Conservation (phyloP, 2,329 filamentous ascomycete species). For the Calonectria multiphialidica region DNA sequence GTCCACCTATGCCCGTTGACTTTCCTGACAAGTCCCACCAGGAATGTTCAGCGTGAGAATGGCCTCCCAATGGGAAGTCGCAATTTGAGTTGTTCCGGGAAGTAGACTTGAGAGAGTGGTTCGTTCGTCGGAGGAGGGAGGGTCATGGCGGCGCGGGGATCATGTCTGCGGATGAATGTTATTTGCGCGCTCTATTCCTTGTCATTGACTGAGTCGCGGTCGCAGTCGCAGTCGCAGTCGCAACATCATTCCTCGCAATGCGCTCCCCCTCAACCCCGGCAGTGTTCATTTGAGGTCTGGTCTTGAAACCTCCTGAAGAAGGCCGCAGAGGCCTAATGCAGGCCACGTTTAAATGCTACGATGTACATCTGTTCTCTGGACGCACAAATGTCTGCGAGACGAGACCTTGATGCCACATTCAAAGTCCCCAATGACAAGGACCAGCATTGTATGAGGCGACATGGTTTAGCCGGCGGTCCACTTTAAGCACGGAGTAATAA, state of each 20-base stretch:
- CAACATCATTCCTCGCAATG: not conserved
- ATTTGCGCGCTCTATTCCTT: not conserved
- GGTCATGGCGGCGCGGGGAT: constrained; percentile 17
- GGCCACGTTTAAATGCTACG: constrained; percentile 10
- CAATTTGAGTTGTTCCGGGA: constrained; percentile 8
- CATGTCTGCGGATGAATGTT: constrained; percentile 5
- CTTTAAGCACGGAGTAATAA: constrained; percentile 14
- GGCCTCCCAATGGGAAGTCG: not conserved
- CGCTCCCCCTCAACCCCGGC: not conserved
- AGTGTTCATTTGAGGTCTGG: not conserved
- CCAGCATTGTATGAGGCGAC: constrained; percentile 17
- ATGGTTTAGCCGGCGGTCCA: constrained; percentile 13
- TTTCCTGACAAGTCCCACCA: constrained; percentile 8
- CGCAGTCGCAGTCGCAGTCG: not conserved
- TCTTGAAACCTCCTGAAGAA: not conserved
- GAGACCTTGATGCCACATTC: constrained; percentile 25
- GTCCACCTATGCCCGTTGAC: constrained; percentile 9
- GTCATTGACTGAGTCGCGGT: not conserved
- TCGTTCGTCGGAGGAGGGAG: constrained; percentile 7
- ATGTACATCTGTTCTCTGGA: not conserved
- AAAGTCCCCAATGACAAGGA: constrained; percentile 22
- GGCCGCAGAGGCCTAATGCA: not conserved
- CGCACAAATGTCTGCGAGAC: constrained; percentile 11
- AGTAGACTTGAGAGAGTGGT: constrained; percentile 10
- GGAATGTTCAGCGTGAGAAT: not conserved